phyloP scores from a whole-genome alignment of 2,329 filamentous ascomycete species.

The Aspergillus awamori region DNA sequence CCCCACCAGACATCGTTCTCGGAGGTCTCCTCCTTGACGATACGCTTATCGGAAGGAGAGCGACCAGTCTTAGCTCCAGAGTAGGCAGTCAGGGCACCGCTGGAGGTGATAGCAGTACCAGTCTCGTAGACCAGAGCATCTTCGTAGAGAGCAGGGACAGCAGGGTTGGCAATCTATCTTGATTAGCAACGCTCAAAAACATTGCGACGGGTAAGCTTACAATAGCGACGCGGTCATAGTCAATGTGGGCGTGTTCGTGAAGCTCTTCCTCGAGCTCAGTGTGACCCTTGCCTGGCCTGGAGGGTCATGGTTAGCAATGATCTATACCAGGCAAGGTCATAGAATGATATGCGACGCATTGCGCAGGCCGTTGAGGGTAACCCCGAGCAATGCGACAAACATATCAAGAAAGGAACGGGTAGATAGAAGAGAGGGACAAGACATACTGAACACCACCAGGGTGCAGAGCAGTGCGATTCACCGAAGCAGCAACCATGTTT shows the following conservation, averaged over 20 bases:
- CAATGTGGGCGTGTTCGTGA: conserved; percentile 96
- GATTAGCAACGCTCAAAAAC: conserved; percentile 14
- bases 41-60: conserved; percentile 94
- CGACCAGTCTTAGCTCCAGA: conserved; percentile 97
- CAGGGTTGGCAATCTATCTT: conserved; percentile 77
- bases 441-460: conserved; percentile 87
- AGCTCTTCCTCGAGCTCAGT: conserved; percentile 98
- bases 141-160: conserved; percentile 94
- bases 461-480: conserved; percentile 93
- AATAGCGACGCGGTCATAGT: conserved; percentile 98
- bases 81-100: conserved; percentile 93
- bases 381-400: not conserved
- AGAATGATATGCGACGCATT: not conserved
- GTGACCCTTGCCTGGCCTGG: conserved; percentile 80
- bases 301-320: conserved; percentile 18
- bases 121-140: conserved; percentile 98
- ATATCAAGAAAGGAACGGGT: conserved; percentile 17
- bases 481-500: conserved; percentile 56
- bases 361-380: not conserved
- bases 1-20: conserved; percentile 98
- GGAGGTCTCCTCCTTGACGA: conserved; percentile 88
- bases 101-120: conserved; percentile 94
- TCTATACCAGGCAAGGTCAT: not conserved
- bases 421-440: conserved; percentile 13
- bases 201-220: conserved; percentile 52